phyloP scores from a whole-genome alignment of 805 yeast species.

The Candida xyloterini region DNA sequence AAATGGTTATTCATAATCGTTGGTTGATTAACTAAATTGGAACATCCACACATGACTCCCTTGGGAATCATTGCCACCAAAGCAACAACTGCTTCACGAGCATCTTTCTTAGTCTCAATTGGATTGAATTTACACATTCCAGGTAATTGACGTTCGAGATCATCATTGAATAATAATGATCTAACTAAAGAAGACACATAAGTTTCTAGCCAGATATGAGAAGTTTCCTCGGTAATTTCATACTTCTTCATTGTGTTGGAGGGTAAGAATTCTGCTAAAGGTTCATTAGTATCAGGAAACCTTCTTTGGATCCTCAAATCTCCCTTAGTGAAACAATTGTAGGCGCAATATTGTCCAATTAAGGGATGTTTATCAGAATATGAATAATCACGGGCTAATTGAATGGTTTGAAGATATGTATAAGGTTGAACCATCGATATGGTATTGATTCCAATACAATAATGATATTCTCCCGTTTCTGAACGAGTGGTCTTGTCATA shows the following conservation, averaged over 20 bases:
- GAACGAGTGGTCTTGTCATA: conserved; percentile 41
- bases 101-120: conserved; percentile 34
- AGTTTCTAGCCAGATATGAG: conserved; percentile 57
- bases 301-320: conserved; percentile 70
- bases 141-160: conserved; percentile 53
- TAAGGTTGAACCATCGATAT: conserved; percentile 53
- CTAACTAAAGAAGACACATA: conserved; percentile 58
- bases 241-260: conserved; percentile 38
- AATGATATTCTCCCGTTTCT: conserved; percentile 55
- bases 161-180: conserved; percentile 49
- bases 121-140: conserved; percentile 54
- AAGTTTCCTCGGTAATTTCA: conserved; percentile 39
- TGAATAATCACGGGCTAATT: conserved; percentile 33
- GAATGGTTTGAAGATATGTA: conserved; percentile 49
- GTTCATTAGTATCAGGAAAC: conserved; percentile 45
- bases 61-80: conserved; percentile 45
- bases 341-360: conserved; percentile 59
- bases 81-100: conserved; percentile 35
- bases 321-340: conserved; percentile 67
- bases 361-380: conserved; percentile 31
- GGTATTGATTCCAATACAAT: conserved; percentile 51
- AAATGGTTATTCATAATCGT: conserved; percentile 46
- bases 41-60: conserved; percentile 47
- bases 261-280: conserved; percentile 46
- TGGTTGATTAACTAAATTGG: conserved; percentile 32